Base-by-base conservation (phyloP, 495 filamentous ascomycete genomes). In the Aspergillus sclerotioniger region DNA sequence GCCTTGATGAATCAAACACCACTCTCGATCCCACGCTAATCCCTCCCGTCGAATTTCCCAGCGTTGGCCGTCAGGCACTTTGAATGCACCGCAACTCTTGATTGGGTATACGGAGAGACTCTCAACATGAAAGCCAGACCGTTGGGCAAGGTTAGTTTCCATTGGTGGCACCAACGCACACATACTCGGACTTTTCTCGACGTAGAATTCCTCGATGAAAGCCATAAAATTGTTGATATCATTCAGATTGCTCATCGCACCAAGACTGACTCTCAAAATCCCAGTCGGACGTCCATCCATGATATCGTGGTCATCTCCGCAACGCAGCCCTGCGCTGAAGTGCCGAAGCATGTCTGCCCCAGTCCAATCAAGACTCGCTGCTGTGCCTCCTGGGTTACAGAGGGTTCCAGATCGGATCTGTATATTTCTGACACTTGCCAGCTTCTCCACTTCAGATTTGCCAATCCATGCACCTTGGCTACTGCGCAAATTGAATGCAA, bases 361-460 rank as follows among this genome's bases (percentile, higher is more conserved):
- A 50, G 85, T 80, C 55, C 95, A 81, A 1, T 80, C 78, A 17
- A 96, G 80, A 29, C 80, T 82, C 0, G 72, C 64, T 16, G 91
- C 86, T 47, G 95, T 83, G 10, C 93, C 91, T 8, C 92, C 93
- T 0, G 93, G 93, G 61, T 96, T 96, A 74, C 93, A 98, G 33
- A 96, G 79, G 0, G 91, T 89, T 8, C 93, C 93, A 6, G 90
- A 92, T 3, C 93, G 80, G 8, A 96, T 69, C 62, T 96, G 90
- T 47, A 96, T 87, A 29, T 84, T 81, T 61, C 89, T 89, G 1
- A 94, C 75, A 13, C 83, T 78, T 0, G 92, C 90, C 3, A 96
- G 76, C 63, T 89, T 90, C 66, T 96, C 92, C 6, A 96, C 83
- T 62, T 96, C 91, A 0, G 85, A 80, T 60, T 92, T 88, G 28